These are phyloP conservation scores for Fomitopsis palustris DNA, from an alignment of 1,284 basidiomycete species.

Conservation along the genomic window DNA sequence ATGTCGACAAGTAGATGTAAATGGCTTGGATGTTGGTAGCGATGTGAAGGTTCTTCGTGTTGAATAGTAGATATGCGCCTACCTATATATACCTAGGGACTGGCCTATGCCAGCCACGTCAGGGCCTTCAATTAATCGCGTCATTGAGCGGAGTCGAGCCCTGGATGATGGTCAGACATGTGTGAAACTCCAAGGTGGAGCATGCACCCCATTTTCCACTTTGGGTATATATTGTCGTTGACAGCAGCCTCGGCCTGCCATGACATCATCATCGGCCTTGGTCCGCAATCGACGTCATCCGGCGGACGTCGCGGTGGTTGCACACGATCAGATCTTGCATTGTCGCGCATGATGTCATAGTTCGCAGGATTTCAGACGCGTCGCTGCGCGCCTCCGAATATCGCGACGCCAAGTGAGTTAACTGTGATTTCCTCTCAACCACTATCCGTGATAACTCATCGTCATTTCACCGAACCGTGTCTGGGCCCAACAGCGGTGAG, in stretches of 20 bases:
- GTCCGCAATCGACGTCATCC: background rate
- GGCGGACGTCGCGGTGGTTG: background rate
- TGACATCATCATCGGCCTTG: background rate
- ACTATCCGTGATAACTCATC: background rate
- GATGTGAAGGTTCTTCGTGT: background rate
- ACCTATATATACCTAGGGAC: background rate
- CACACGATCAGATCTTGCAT: conserved; percentile 1
- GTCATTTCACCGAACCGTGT: background rate
- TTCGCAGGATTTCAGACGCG: background rate
- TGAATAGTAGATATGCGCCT: background rate
- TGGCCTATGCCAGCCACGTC: background rate
- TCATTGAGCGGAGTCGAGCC: background rate
- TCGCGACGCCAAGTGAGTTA: background rate
- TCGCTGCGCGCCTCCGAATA: background rate
- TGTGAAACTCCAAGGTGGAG: background rate
- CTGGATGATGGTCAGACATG: background rate
- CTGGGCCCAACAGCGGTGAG: conserved; percentile 14
- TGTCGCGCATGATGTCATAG: conserved; percentile 2
- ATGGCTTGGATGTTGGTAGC: no score
- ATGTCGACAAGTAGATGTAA: no score
- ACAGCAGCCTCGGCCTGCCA: background rate
- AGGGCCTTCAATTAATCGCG: background rate
- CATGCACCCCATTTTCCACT: background rate
- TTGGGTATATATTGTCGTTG: background rate
- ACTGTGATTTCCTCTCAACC: background rate